Percentiles rank a stretch among this genome's conserved stretches.
These are phyloP conservation scores for Penicillium crystallinum DNA, from an alignment of 495 filamentous ascomycete species.

Conservation along the genomic window DNA sequence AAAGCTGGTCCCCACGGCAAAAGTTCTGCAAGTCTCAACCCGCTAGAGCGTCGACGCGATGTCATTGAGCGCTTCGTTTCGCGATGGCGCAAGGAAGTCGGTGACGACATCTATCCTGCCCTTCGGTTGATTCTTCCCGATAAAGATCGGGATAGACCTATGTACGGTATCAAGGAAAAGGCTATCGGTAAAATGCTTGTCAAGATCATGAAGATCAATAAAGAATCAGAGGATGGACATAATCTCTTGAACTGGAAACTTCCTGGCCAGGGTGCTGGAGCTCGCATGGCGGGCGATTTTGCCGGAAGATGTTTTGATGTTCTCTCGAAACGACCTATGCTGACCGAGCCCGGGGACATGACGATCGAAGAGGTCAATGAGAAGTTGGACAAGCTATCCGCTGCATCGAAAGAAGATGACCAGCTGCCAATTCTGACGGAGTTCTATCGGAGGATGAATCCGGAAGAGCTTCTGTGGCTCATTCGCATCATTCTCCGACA, in stretches of 20 bases:
- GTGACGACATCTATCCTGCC: constrained; percentile 88
- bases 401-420: constrained; percentile 69
- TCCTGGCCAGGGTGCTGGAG: constrained; percentile 60
- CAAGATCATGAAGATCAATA: constrained; percentile 88
- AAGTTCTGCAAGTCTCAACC: constrained; percentile 51
- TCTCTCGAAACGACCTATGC: constrained; percentile 76
- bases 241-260: constrained; percentile 90
- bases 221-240: constrained; percentile 81
- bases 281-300: constrained; percentile 80
- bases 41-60: constrained; percentile 74
- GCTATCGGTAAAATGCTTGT: constrained; percentile 83
- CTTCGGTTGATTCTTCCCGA: constrained; percentile 89
- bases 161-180: constrained; percentile 95
- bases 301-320: constrained; percentile 83
- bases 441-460: constrained; percentile 89
- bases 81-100: constrained; percentile 81
- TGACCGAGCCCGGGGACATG: constrained; percentile 68
- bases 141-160: constrained; percentile 86
- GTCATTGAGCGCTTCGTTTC: constrained; percentile 89
- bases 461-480: constrained; percentile 89
- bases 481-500: constrained; percentile 91
- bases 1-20: constrained; percentile 55
- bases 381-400: constrained; percentile 72
- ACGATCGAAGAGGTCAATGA: constrained; percentile 86
- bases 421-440: constrained; percentile 73